Percentiles rank a stretch among this genome's conserved stretches.
These are phyloP conservation scores for Phytophthora agathidicida DNA, from an alignment of 352 stramenopile species.

Conservation along the genomic window DNA sequence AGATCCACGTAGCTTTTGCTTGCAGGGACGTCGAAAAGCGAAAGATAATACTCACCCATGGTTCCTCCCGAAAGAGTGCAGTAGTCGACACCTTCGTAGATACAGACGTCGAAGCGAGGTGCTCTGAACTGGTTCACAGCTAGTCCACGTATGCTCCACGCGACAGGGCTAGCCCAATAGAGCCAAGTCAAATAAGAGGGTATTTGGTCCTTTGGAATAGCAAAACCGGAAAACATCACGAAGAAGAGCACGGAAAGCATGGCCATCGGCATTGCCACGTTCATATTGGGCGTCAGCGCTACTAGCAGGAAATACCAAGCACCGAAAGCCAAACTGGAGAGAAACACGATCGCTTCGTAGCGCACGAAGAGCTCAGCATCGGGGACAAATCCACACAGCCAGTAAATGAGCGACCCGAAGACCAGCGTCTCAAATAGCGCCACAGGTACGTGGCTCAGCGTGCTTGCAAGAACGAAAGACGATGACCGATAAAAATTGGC, in stretches of 20 bases:
- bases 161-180: constrained; percentile 53
- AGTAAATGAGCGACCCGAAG: constrained; percentile 86
- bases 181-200: constrained; percentile 51
- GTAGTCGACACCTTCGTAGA: constrained; percentile 40
- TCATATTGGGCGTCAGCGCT: constrained; percentile 39
- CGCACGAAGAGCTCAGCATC: constrained; percentile 40
- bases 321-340: constrained; percentile 50
- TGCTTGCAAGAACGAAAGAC: constrained; percentile 67
- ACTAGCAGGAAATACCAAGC: constrained; percentile 57
- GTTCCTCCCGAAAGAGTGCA: constrained; percentile 28
- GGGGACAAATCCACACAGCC: constrained; percentile 64
- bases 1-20: constrained; percentile 41
- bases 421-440: constrained; percentile 64
- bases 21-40: constrained; percentile 40
- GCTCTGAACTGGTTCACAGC: constrained; percentile 50
- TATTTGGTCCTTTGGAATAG: constrained; percentile 54
- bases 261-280: constrained; percentile 48
- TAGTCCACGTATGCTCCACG: constrained; percentile 35
- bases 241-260: constrained; percentile 54
- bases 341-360: constrained; percentile 49
- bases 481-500: constrained; percentile 61
- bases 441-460: constrained; percentile 44
- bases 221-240: constrained; percentile 57
- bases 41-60: constrained; percentile 50
- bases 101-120: constrained; percentile 38